phyloP scores from a whole-genome alignment of 129 eudicot species.

The Arctium minus region DNA sequence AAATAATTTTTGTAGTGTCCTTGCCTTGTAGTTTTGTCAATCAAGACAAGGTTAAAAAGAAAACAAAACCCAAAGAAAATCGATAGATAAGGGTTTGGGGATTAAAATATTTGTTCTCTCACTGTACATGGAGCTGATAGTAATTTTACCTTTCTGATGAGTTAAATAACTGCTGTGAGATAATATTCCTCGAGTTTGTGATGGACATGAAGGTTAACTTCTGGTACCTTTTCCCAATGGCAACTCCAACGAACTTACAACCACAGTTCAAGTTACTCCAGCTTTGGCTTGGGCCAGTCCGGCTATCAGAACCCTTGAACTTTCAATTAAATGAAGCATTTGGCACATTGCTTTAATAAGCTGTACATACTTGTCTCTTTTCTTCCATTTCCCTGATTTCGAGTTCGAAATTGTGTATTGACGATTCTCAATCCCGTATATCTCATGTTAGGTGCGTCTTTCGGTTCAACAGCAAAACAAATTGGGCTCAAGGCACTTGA shows the following conservation, averaged over 20 bases:
- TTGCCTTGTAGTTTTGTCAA: background rate
- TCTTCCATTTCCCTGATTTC: background rate
- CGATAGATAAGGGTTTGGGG: background rate
- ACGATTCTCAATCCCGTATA: conserved; percentile 86
- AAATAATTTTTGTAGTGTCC: background rate
- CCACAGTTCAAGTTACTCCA: background rate
- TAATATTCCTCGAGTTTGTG: no score
- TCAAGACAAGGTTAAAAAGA: background rate
- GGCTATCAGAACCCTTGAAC: no score
- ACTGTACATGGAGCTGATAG: no score
- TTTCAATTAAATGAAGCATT: background rate
- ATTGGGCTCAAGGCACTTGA: conserved; percentile 99
- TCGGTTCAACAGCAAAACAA: conserved; percentile 97
- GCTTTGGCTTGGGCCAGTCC: background rate
- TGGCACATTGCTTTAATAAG: background rate
- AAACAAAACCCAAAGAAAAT: background rate
- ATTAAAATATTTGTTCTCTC: no score
- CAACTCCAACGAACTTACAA: no score
- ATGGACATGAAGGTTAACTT: no score
- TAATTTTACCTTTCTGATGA: no score
- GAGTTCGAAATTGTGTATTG: conserved; percentile 28
- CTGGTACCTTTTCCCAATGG: no score
- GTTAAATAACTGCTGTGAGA: no score
- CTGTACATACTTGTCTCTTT: conserved; percentile 8
- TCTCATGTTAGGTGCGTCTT: conserved; percentile 97